A percentile compares a stretch with the other conserved stretches of the same genome.
These are phyloP conservation scores for Erucastrum elatum DNA, from an alignment of 345 rosid genomes.

Conservation along the genomic window DNA sequence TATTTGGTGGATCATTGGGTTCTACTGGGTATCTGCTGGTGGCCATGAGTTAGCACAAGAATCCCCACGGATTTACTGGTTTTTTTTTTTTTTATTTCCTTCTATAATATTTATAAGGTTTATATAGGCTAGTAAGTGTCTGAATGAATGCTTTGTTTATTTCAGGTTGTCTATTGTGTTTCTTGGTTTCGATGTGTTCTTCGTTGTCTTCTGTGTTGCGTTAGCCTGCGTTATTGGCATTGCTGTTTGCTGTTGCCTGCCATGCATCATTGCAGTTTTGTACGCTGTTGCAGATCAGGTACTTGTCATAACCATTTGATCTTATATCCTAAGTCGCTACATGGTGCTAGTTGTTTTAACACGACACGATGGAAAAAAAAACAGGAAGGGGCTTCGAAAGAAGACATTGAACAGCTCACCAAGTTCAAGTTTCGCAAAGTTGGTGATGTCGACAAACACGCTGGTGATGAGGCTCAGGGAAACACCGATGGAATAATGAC, in stretches of 20 bases:
- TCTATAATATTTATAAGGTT: neutral
- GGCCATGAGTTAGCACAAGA: neutral
- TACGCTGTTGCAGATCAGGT: conserved; percentile 4
- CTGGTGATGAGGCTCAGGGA: neutral
- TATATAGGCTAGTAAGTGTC: neutral
- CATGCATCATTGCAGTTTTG: neutral
- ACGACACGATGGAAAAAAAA: neutral
- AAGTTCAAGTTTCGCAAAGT: neutral
- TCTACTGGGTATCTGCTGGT: conserved; percentile 1
- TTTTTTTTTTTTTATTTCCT: neutral
- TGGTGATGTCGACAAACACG: neutral
- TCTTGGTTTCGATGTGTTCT: neutral
- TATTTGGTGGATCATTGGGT: conserved; percentile 2
- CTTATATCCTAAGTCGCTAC: neutral
- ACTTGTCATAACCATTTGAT: neutral
- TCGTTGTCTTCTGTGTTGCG: neutral
- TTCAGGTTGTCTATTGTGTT: neutral
- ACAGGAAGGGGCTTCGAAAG: conserved; percentile 2
- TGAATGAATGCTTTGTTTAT: neutral
- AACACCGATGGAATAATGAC: neutral
- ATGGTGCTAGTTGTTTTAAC: neutral
- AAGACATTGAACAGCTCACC: conserved; percentile 2
- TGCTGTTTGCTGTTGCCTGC: conserved; percentile 4
- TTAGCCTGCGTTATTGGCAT: neutral
- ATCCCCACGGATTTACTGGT: conserved; percentile 1